Evolutionary conservation across 768 basidiomycete genomes (phyloP), one percentile per base, ranked within the genome.

Genomic region (Lentinula aciculospora): DNA sequence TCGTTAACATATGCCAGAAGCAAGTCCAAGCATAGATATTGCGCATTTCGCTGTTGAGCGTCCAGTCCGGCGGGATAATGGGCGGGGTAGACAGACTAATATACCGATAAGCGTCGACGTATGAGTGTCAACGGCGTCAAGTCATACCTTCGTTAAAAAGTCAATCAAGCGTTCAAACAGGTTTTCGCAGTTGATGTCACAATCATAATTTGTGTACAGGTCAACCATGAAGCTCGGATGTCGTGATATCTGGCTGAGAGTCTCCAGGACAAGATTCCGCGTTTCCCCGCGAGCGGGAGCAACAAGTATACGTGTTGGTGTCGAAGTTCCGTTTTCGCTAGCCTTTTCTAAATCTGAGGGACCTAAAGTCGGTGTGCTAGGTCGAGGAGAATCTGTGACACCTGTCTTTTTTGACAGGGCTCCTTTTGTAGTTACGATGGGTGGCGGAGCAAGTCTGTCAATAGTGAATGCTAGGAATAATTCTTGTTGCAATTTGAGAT

Each of bases 111-210:
- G 40, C 49, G 40, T 59, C 61, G 3, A 13, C 47, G 54, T 27
- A 60, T 57, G 23, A 23, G 23, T n/a, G n/a, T n/a, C n/a, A 29
- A 64, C 27, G 21, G 32, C 23, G 56, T 34, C 12, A 19, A 51
- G 23, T 42, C 76, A 57, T 63, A 93, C 94, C 77, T 91, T 89
- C 6, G 92, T 91, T 62, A 94, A 72, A 69, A 98, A 97, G 25
- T 88, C 90, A 59, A 95, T 75, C 21, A 98, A 73, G 15, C 92
- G 79, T 68, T 98, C 95, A 64, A 95, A 96, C 57, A 98, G 72
- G 69, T 98, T 96, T 74, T 98, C 97, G 69, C 92, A 94, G 66
- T 98, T 96, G 62, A 89, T 85, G 66, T 97, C 94, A 66, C 94
- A 98, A 68, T 99, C 97, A 70, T 98, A 99, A 69, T 98, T 99